phyloP scores from a whole-genome alignment of 1,284 basidiomycete species.

The Ganoderma multipileum region DNA sequence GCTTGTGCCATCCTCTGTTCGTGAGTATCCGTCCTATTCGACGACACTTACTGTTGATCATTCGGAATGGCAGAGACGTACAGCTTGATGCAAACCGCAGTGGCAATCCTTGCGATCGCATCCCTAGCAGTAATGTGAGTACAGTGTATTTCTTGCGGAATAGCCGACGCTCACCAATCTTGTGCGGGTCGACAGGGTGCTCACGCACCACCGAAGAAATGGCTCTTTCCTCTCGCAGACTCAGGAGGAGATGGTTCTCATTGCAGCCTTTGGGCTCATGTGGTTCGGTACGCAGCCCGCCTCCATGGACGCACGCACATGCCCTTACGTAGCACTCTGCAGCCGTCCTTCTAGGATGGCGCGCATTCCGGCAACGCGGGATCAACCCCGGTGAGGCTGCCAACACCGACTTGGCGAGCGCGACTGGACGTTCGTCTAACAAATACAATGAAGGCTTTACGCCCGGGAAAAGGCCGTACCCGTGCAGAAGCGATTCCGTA shows the following conservation, averaged over 20 bases:
- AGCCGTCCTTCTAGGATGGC: slow-evolving; percentile 44
- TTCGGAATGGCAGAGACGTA: slow-evolving; percentile 56
- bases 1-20: slow-evolving; percentile 31
- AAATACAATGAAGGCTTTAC: slow-evolving; percentile 40
- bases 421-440: slow-evolving; percentile 19
- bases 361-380: slow-evolving; percentile 34
- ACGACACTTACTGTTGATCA: background rate
- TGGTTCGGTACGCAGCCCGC: slow-evolving; percentile 65
- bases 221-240: slow-evolving; percentile 63
- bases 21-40: slow-evolving; percentile 24
- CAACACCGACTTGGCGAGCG: slow-evolving; percentile 25
- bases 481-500: slow-evolving; percentile 62
- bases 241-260: slow-evolving; percentile 76
- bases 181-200: slow-evolving; percentile 55
- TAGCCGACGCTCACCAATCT: slow-evolving; percentile 12
- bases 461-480: slow-evolving; percentile 49
- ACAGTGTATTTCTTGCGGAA: background rate
- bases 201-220: slow-evolving; percentile 67
- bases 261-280: slow-evolving; percentile 71
- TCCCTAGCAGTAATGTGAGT: slow-evolving; percentile 71
- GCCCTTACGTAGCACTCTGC: background rate
- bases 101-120: slow-evolving; percentile 69
- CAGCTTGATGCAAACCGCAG: slow-evolving; percentile 74
- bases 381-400: slow-evolving; percentile 24
- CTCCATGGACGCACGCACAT: background rate